Evolutionary conservation across 139 green algal species (phyloP), one percentile per base, ranked within the genome.

Genomic region (Trebouxia sp.): DNA sequence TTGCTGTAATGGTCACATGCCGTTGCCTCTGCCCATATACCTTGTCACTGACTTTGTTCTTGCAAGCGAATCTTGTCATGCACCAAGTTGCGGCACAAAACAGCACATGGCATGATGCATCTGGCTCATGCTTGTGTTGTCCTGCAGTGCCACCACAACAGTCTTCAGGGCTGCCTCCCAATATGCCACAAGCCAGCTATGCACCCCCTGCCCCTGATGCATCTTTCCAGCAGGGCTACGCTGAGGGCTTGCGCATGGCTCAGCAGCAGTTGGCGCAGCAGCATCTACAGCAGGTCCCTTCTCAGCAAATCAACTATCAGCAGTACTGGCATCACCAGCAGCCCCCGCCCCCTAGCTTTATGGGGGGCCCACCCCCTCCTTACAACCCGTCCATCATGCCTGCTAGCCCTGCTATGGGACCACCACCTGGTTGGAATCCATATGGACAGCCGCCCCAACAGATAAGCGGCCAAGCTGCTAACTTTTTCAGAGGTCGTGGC

Each of bases 181-280:
- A n/a, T n/a, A 42, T 10, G 12, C 12, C 11, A 42, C 35, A 72
- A 72, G 15, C 10, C 15, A n/a, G 15, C 32, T 72, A 72, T 24
- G 35, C 62, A 30, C n/a, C 62, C 26, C n/a, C 32, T 9, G 14
- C 62, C 58, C 24, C 58, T 30, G 62, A 53, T 17, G 14, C 62
- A 15, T 35, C 62, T 42, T 72, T 72, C 12, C 62, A 72, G 35
- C 62, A 72, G 26, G 62, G 62, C 35, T 72, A 72, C 43, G 62
- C 62, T 4, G 62, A 72, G 12, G 62, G 62, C 5, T 35, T 72
- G 32, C 62, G 62, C 15, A 72, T 72, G 17, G 62, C 62, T 5
- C 62, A 72, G 62, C 62, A 72, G 62, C 62, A 72, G 62, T 35
- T 72, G n/a, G 62, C 62, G 20, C 62, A 72, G 62, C 62, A 72